phyloP scores from a whole-genome alignment of 179 eudicot species.

The Camellia oleifera region DNA sequence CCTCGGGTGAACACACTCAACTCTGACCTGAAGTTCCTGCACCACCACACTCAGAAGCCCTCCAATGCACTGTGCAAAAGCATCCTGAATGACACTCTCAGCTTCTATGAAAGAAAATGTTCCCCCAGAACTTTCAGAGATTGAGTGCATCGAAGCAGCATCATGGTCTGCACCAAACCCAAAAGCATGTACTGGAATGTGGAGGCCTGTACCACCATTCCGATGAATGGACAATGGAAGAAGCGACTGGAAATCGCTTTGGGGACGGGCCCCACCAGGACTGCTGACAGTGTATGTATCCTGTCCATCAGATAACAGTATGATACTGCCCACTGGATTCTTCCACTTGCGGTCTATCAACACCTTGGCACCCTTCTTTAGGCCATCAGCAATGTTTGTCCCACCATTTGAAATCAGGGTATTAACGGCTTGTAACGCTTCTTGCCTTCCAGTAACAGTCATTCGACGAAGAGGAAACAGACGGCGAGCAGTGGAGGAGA shows the following conservation, averaged over 20 bases:
- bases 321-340: constrained; percentile 56
- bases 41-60: constrained; percentile 84
- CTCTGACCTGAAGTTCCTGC: constrained; percentile 67
- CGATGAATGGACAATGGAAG: constrained; percentile 36
- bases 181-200: constrained; percentile 77
- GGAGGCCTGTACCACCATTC: constrained; percentile 27
- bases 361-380: constrained; percentile 52
- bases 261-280: constrained; percentile 26
- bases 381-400: constrained; percentile 59
- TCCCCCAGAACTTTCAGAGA: constrained; percentile 78
- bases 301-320: constrained; percentile 51
- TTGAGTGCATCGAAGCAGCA: constrained; percentile 70
- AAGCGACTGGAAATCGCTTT: constrained; percentile 35
- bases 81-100: constrained; percentile 72
- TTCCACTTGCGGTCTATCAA: constrained; percentile 46
- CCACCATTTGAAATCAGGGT: constrained; percentile 49
- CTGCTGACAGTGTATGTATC: constrained; percentile 48
- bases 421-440: constrained; percentile 52
- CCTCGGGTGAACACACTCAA: constrained; percentile 50
- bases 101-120: constrained; percentile 86
- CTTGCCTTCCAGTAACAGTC: constrained; percentile 46
- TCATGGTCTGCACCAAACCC: constrained; percentile 94
- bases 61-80: constrained; percentile 96
- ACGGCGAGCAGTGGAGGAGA: constrained; percentile 55
- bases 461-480: constrained; percentile 54